Conservation (phyloP, 768 basidiomycete species). For the Russula sp. region DNA sequence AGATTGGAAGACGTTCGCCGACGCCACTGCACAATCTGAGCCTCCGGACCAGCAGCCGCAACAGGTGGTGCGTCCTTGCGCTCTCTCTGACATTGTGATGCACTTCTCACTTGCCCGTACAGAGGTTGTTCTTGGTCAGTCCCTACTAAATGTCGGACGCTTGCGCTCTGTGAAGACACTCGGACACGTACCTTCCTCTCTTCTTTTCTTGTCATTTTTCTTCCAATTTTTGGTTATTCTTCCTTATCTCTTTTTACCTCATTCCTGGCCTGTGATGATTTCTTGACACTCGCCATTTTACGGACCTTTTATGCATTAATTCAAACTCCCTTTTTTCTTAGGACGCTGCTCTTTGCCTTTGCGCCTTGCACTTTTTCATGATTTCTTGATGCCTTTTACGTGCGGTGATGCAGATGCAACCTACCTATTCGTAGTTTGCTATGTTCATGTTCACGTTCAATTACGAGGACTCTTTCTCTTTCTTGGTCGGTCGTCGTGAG, state of each 20-base stretch:
- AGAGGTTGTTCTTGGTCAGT: conserved; percentile 3
- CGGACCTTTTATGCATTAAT: neutral
- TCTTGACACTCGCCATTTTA: neutral
- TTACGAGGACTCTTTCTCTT: neutral
- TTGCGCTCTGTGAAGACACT: neutral
- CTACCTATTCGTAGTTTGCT: neutral
- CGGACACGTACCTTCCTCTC: neutral
- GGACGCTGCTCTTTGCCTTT: neutral
- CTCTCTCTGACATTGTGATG: neutral
- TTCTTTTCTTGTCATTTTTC: neutral
- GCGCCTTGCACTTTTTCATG: neutral
- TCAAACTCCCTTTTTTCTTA: neutral
- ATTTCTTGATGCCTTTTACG: neutral
- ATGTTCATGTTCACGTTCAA: neutral
- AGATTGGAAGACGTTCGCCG: neutral
- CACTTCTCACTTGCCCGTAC: neutral
- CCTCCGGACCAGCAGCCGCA: neutral
- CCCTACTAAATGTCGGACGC: neutral
- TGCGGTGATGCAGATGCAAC: neutral
- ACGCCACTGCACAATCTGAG: neutral
- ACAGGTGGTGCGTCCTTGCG: neutral
- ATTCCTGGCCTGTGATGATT: neutral
- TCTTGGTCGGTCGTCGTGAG: neutral
- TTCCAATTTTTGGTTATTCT: neutral
- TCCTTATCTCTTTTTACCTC: neutral